These are phyloP conservation scores for Jackrogersella multiformis DNA, from an alignment of 495 filamentous ascomycete species.

Conservation along the genomic window DNA sequence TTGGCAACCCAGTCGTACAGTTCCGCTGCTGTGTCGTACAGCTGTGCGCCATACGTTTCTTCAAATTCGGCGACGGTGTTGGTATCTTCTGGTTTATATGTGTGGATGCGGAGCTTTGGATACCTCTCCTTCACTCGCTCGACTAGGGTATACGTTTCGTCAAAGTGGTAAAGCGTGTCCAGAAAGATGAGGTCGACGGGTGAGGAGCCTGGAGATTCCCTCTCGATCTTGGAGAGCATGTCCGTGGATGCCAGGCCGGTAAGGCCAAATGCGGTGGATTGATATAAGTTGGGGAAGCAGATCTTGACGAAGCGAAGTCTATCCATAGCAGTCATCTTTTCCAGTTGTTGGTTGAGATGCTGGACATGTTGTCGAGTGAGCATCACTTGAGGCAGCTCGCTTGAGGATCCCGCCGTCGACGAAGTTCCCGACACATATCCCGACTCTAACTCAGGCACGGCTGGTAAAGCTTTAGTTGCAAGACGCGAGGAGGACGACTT, in stretches of 20 bases:
- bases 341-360: slow-evolving; percentile 87
- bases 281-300: slow-evolving; percentile 89
- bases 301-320: slow-evolving; percentile 92
- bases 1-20: slow-evolving; percentile 97
- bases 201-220: slow-evolving; percentile 67
- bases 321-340: slow-evolving; percentile 78
- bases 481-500: slow-evolving; percentile 48
- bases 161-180: slow-evolving; percentile 95
- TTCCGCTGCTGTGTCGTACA: slow-evolving; percentile 88
- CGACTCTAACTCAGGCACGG: slow-evolving; percentile 70
- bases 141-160: slow-evolving; percentile 85
- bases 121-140: slow-evolving; percentile 80
- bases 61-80: slow-evolving; percentile 80
- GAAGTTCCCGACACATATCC: slow-evolving; percentile 84
- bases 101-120: slow-evolving; percentile 79
- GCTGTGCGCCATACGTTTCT: slow-evolving; percentile 76
- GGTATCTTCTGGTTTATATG: slow-evolving; percentile 83
- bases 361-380: slow-evolving; percentile 90
- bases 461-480: slow-evolving; percentile 11
- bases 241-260: slow-evolving; percentile 94
- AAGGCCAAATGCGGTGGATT: slow-evolving; percentile 96
- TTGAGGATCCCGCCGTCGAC: slow-evolving; percentile 64
- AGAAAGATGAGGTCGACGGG: slow-evolving; percentile 94
- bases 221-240: slow-evolving; percentile 88
- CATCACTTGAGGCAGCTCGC: slow-evolving; percentile 72